Base-by-base conservation (phyloP, 306 rosid genomes). In the Ziziphus jujuba region DNA sequence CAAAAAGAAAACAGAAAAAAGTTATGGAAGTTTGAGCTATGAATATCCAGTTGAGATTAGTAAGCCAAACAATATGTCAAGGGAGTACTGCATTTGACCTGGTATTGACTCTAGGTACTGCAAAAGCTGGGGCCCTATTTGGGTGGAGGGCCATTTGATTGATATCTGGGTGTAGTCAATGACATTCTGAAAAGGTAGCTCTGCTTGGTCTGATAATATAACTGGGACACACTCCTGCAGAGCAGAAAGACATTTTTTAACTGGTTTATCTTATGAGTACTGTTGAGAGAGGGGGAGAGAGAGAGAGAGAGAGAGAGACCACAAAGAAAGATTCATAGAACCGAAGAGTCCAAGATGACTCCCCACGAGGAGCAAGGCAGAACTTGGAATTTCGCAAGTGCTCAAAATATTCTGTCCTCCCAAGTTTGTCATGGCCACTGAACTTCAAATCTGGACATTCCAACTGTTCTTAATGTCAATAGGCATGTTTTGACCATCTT, bases 321-420 rank as follows among this genome's bases (percentile, higher is more conserved):
- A 95, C 96, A 73, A 95, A 88, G 78, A 75, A 93, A 2, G 97
- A 82, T 90, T 95, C 99, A 1, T 95, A 90, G 73, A 87, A 90
- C 40, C 99, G 90, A 70, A 90, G 99, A 34, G 97, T 90, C 99
- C 99, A 93, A 33, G 99, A 93, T 58, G 99, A 93, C 69, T 93
- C 97, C 71, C 97, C 99, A 35, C 97, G 92, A 5, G 97, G 97
- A 36, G 97, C 96, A 28, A 93, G 96, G 79, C 99, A 93, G 77
- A 93, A 93, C 78, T 88, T 90, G 40, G 99, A 90, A 16, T 87
- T 82, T 72, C 88, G 86, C 66, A 95, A 63, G 78, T 90, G 97
- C 68, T 88, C 92, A 72, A 95, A 95, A 74, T 95, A 95, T 61
- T 90, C 96, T 67, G 72, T 77, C 80, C 79, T 85, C 74, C 87